These are phyloP conservation scores for Yamadazyma epiphylla DNA, from an alignment of 1,139 yeast genomes.

Conservation along the genomic window DNA sequence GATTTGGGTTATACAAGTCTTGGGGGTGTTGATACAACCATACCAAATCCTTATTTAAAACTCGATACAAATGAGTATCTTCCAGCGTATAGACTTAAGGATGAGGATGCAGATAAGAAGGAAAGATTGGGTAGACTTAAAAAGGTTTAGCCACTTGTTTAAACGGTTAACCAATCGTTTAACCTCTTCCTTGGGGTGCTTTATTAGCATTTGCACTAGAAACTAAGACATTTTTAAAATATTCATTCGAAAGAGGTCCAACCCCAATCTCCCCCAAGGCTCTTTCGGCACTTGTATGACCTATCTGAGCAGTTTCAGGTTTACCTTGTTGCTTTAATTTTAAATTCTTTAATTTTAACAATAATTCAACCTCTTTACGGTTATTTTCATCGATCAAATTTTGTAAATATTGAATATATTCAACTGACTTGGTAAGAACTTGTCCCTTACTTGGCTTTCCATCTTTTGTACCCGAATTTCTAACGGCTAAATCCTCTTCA, in stretches of 20 bases:
- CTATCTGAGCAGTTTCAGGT: slow-evolving; percentile 36
- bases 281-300: slow-evolving; percentile 75
- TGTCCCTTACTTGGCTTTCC: slow-evolving; percentile 95
- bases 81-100: slow-evolving; percentile 64
- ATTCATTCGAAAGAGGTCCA: slow-evolving; percentile 64
- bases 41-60: slow-evolving; percentile 58
- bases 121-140: slow-evolving; percentile 35
- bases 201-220: slow-evolving; percentile 26
- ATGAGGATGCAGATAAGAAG: slow-evolving; percentile 61
- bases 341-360: slow-evolving; percentile 55
- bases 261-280: slow-evolving; percentile 78
- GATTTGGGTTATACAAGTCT: slow-evolving; percentile 79
- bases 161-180: too few species aligned
- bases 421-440: slow-evolving; percentile 78
- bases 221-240: slow-evolving; percentile 35
- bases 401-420: slow-evolving; percentile 73
- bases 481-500: slow-evolving; percentile 31
- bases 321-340: slow-evolving; percentile 19
- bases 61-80: slow-evolving; percentile 28
- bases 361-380: slow-evolving; percentile 72
- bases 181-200: slow-evolving; percentile 18
- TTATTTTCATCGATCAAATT: slow-evolving; percentile 73
- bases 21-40: slow-evolving; percentile 69
- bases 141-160: slow-evolving; percentile 1
- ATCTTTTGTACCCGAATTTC: slow-evolving; percentile 69